These are phyloP conservation scores for Pestalotiopsis sp. DNA, from an alignment of 2,329 filamentous ascomycete genomes.

Conservation along the genomic window DNA sequence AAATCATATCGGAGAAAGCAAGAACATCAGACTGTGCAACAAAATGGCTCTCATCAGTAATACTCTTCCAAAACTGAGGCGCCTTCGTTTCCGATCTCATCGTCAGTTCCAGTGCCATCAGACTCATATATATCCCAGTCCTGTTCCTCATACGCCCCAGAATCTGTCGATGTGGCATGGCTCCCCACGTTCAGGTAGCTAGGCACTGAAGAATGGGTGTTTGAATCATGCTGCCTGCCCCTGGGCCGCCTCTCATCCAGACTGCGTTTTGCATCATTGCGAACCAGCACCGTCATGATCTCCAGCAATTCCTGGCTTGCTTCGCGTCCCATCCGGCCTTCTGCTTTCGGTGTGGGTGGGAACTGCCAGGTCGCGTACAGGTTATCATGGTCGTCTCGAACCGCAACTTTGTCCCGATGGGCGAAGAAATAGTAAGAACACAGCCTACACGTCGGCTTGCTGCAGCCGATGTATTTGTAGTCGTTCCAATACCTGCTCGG, in stretches of 20 bases:
- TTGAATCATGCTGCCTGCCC: slow-evolving; percentile 8
- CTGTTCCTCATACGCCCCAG: not conserved
- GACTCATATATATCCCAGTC: not conserved
- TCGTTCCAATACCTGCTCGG: slow-evolving; percentile 14
- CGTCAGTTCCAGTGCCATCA: not conserved
- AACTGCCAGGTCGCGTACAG: slow-evolving; percentile 21
- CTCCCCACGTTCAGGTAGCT: not conserved
- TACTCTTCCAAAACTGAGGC: not conserved
- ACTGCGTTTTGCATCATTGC: slow-evolving; percentile 11
- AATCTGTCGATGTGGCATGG: not conserved
- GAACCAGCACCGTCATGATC: slow-evolving; percentile 2
- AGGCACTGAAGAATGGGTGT: not conserved
- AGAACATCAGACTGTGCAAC: no score
- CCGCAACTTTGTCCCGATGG: slow-evolving; percentile 15
- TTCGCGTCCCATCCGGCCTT: not conserved
- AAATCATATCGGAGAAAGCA: no score
- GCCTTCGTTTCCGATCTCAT: not conserved
- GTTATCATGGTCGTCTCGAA: slow-evolving; percentile 20
- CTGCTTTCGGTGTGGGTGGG: slow-evolving; percentile 14
- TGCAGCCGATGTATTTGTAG: slow-evolving; percentile 24
- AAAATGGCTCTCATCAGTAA: not conserved
- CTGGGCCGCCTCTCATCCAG: slow-evolving; percentile 4
- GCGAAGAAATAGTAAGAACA: slow-evolving; percentile 24
- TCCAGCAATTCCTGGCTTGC: not conserved
- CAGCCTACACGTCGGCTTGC: slow-evolving; percentile 25